phyloP scores from a whole-genome alignment of 805 yeast species.

The Candida ponderosae region DNA sequence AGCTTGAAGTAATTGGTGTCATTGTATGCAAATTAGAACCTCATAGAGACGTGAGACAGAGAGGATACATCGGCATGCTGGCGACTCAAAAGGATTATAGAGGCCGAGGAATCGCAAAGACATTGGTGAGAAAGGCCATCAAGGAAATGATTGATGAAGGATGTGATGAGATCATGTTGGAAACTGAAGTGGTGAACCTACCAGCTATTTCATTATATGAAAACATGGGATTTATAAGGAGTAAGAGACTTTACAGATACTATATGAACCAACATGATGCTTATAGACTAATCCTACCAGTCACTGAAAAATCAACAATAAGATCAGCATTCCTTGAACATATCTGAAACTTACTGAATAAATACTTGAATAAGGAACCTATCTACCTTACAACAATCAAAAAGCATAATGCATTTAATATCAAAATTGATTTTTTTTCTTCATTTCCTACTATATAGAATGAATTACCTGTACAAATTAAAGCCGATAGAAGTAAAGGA shows the following conservation, averaged over 20 bases:
- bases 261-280: constrained; percentile 94
- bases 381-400: neutral
- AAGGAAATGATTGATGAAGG: constrained; percentile 52
- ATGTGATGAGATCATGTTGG: constrained; percentile 89
- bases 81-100: constrained; percentile 70
- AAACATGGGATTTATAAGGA: constrained; percentile 65
- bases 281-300: constrained; percentile 73
- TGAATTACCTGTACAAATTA: too few species aligned
- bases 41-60: constrained; percentile 61
- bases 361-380: neutral
- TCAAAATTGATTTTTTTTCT: neutral
- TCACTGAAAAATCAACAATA: constrained; percentile 49
- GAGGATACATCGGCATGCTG: constrained; percentile 97
- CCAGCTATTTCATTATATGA: constrained; percentile 69
- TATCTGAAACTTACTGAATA: constrained; percentile 7
- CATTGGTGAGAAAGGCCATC: constrained; percentile 54
- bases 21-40: constrained; percentile 75
- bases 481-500: too few species aligned
- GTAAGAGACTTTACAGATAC: constrained; percentile 75
- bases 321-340: constrained; percentile 46
- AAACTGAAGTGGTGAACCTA: constrained; percentile 77
- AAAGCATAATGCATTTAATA: too few species aligned
- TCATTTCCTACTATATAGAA: too few species aligned
- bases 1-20: constrained; percentile 57
- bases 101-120: constrained; percentile 77